phyloP scores from a whole-genome alignment of 352 stramenopile genomes.

The Globisporangium megalacanthum region DNA sequence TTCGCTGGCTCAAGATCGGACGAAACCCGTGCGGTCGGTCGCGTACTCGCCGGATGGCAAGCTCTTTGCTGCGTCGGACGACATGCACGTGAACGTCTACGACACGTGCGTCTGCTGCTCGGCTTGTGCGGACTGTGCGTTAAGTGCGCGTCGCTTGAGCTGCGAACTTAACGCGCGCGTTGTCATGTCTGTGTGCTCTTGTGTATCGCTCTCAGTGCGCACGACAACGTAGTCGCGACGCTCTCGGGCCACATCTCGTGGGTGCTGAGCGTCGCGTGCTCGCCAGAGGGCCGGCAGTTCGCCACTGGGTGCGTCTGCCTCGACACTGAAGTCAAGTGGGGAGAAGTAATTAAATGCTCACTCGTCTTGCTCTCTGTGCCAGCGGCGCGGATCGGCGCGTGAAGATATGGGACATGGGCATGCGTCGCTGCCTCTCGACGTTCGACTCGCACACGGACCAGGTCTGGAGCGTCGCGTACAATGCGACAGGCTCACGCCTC shows the following conservation, averaged over 20 bases:
- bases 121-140: neutral
- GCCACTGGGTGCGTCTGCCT: conserved; percentile 55
- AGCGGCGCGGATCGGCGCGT: conserved; percentile 85
- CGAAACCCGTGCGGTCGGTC: conserved; percentile 85
- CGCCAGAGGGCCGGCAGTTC: conserved; percentile 80
- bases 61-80: conserved; percentile 86
- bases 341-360: neutral
- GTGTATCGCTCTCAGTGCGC: conserved; percentile 35
- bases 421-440: conserved; percentile 81
- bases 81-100: conserved; percentile 92
- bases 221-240: conserved; percentile 75
- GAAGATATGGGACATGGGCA: conserved; percentile 91
- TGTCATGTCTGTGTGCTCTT: neutral
- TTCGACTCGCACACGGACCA: conserved; percentile 90
- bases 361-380: no score
- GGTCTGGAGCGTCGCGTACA: conserved; percentile 91
- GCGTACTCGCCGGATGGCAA: conserved; percentile 82
- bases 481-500: conserved; percentile 71
- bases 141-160: neutral
- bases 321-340: neutral
- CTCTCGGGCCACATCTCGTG: conserved; percentile 87
- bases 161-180: neutral
- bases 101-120: conserved; percentile 88
- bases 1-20: conserved; percentile 52
- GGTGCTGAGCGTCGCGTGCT: conserved; percentile 84